These are phyloP conservation scores for Linnemannia exigua DNA, from an alignment of 192 early-diverging fungal species.

Conservation along the genomic window DNA sequence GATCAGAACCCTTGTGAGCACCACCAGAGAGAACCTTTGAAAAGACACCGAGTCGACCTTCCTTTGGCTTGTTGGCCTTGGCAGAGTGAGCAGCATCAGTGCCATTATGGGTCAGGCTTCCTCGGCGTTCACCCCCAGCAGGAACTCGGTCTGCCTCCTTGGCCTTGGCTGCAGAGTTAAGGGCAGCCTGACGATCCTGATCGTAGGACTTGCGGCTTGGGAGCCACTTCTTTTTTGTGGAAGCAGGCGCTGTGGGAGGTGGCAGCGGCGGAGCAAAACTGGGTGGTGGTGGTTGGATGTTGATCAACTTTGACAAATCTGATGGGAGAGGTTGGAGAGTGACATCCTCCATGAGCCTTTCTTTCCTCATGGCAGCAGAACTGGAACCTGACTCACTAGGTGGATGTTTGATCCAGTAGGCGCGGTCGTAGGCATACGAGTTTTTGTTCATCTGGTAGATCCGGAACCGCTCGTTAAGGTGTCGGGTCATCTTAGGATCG, in stretches of 20 bases:
- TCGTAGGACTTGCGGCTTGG: constrained; percentile 22
- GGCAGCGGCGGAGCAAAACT: background rate
- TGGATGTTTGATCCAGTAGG: constrained; percentile 24
- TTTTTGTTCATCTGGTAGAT: background rate
- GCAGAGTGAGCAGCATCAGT: background rate
- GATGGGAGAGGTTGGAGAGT: background rate
- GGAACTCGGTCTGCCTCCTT: background rate
- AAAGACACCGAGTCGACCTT: constrained; percentile 24
- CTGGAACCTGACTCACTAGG: background rate
- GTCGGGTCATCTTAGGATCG: background rate
- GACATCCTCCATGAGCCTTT: background rate
- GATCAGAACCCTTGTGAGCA: constrained; percentile 6
- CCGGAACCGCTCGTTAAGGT: background rate
- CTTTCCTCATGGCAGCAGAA: background rate
- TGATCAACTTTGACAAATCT: background rate
- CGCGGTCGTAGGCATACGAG: background rate
- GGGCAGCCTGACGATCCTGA: background rate
- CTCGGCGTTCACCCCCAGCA: background rate
- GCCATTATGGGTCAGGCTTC: background rate
- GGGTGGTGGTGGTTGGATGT: background rate
- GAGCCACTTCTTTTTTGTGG: constrained; percentile 30
- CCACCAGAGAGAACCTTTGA: constrained; percentile 37
- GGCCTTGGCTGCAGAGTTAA: background rate
- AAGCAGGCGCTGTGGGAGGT: background rate
- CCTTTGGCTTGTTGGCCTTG: constrained; percentile 30